Percentiles rank a stretch among this genome's conserved stretches.
Evolutionary conservation across 345 rosid species (phyloP).

Genomic region (Acer saccharum): DNA sequence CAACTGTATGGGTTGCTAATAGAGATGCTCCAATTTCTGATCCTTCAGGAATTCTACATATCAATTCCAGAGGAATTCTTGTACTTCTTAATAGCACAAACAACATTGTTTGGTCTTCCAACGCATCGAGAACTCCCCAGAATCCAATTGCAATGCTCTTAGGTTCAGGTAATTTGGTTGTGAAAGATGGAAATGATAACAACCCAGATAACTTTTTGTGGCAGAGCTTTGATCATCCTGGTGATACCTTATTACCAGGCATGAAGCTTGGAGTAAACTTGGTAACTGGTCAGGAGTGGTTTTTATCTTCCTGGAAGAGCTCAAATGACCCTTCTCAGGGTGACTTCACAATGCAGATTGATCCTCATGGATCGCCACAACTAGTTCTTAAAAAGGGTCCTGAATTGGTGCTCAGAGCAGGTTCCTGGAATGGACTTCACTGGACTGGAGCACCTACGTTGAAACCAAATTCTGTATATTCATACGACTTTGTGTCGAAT

Average conservation of each 20-base stretch:
- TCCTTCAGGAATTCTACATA: not conserved
- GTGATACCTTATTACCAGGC: constrained; percentile 23
- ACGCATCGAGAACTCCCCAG: not conserved
- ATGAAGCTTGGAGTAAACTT: constrained; percentile 11
- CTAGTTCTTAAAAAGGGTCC: not conserved
- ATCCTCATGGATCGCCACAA: constrained; percentile 5
- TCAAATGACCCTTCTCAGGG: not conserved
- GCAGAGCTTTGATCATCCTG: constrained; percentile 30
- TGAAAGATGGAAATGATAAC: not conserved
- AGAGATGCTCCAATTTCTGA: not conserved
- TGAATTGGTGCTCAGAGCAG: not conserved
- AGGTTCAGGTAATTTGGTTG: not conserved
- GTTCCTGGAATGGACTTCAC: constrained; percentile 14
- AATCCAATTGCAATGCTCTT: not conserved
- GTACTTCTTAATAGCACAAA: not conserved
- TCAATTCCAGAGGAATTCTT: not conserved
- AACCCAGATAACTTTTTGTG: constrained; percentile 8
- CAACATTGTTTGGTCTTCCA: not conserved
- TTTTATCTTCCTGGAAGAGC: not conserved
- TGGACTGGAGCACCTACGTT: not conserved
- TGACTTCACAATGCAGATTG: not conserved
- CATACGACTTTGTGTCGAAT: constrained; percentile 6
- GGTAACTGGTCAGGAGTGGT: not conserved
- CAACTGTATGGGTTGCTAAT: not conserved
- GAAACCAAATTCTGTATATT: constrained; percentile 2